Evolutionary conservation across 2,329 filamentous ascomycete genomes (phyloP), one percentile per base, ranked within the genome.

Genomic region (Hypoxylon sp.): DNA sequence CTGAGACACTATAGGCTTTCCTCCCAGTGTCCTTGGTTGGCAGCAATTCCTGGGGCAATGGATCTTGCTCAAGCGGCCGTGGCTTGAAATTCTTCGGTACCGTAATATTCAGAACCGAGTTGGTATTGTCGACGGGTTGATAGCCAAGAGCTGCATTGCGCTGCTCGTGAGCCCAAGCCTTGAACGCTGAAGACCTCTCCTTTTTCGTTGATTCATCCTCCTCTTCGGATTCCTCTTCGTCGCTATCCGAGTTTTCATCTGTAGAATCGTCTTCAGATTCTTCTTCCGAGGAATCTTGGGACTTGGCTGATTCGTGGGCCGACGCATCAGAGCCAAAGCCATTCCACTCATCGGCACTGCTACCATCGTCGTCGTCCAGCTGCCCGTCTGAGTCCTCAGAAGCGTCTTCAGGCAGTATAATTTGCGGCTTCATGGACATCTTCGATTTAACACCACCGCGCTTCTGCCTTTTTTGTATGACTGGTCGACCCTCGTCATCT

Each of bases 161-260:
- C 79, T 96, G 92, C 74, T 93, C 89, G 31, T 91, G 89, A 19
- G 96, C 96, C 96, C 96, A 99, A 2, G 91, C 87, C 79, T 98
- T 98, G 85, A 99, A 99, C 0, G 93, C 93, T 1, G 87, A 89
- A 46, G 82, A 82, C 62, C 81, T 80, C 68, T 80, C 76, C 74
- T 79, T 82, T 71, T 71, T 79, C 58, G 6, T 80, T 78, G 68
- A 57, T 21, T 59, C 73, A 10, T 73, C 74, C 2, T 75, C 71
- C 3, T 77, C 75, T 4, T 75, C 74, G 8, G 78, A 77, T 21
- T 77, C 77, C 17, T 79, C 77, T 1, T 78, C 79, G 0, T 77
- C 77, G 1, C 77, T 79, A 1, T 76, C 78, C 1, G 78, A 77
- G 11, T 79, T 78, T 1, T 79, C 76, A 2, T 77, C 74, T 17